phyloP scores from a whole-genome alignment of 208 protist genomes.

The Trypanosoma scelopori region DNA sequence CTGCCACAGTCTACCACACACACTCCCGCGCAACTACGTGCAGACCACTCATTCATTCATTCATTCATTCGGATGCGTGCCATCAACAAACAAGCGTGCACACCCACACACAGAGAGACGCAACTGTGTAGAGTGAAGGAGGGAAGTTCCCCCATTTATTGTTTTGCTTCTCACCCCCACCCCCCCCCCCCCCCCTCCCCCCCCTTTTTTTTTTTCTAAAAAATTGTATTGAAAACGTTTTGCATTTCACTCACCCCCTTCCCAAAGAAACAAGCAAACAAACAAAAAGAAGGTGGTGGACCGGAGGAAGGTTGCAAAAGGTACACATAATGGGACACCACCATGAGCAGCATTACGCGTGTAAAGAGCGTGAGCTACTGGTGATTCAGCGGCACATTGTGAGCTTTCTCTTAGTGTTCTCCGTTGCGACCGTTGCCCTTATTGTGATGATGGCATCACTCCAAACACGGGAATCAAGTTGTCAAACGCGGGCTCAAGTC shows the following conservation, averaged over 20 bases:
- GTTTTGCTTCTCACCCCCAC: too few species aligned
- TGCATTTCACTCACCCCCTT: not conserved
- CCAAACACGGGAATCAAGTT: constrained; percentile 51
- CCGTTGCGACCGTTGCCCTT: constrained; percentile 55
- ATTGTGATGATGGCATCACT: constrained; percentile 63
- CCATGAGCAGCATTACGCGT: constrained; percentile 29
- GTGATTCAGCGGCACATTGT: constrained; percentile 54
- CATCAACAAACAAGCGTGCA: too few species aligned
- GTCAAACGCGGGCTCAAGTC: constrained; percentile 69
- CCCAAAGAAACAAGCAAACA: not conserved
- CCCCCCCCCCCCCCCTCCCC: too few species aligned
- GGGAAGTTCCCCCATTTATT: too few species aligned
- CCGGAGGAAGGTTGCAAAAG: not conserved
- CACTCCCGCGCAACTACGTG: too few species aligned
- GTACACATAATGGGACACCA: constrained; percentile 40
- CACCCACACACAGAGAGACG: too few species aligned
- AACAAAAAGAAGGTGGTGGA: not conserved
- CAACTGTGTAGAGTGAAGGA: too few species aligned
- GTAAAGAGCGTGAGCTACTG: constrained; percentile 43
- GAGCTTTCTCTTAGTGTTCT: constrained; percentile 76
- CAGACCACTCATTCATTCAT: too few species aligned
- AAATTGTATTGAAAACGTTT: too few species aligned
- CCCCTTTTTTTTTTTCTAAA: too few species aligned
- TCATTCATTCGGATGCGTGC: too few species aligned
- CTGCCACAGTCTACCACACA: too few species aligned